Evolutionary conservation across 2,329 filamentous ascomycete genomes (phyloP).

Genomic region (Phyllosticta capitalensis): DNA sequence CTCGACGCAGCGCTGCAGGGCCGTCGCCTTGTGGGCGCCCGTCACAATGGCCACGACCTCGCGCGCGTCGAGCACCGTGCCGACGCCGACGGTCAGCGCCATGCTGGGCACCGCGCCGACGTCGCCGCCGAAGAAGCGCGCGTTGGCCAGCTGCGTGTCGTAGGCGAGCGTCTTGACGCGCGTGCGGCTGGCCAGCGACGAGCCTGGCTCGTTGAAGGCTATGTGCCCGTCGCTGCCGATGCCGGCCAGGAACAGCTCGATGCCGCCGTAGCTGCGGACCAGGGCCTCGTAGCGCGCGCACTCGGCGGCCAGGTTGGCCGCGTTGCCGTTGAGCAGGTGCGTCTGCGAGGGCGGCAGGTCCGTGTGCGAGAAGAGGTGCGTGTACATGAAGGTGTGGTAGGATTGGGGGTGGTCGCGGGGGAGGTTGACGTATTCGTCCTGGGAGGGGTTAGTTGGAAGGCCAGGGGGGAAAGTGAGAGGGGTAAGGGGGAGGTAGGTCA

Average conservation of each 20-base stretch:
- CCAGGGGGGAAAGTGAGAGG: neutral
- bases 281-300: conserved; percentile 71
- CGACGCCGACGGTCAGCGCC: conserved; percentile 76
- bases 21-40: conserved; percentile 70
- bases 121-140: conserved; percentile 68
- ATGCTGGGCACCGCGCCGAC: conserved; percentile 65
- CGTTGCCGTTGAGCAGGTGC: conserved; percentile 76
- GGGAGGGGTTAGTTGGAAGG: neutral
- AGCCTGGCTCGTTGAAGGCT: conserved; percentile 84
- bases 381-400: conserved; percentile 92
- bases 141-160: conserved; percentile 79
- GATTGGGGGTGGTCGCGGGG: conserved; percentile 75
- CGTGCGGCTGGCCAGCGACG: conserved; percentile 65
- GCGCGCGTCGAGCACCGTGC: conserved; percentile 70
- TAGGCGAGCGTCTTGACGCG: conserved; percentile 81
- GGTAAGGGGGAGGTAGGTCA: neutral
- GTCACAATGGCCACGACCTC: conserved; percentile 79
- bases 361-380: conserved; percentile 79
- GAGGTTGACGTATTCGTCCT: conserved; percentile 82
- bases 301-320: conserved; percentile 63
- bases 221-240: conserved; percentile 83
- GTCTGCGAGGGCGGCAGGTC: conserved; percentile 75
- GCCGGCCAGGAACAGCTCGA: conserved; percentile 76
- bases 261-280: conserved; percentile 65
- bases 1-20: conserved; percentile 71